These are phyloP conservation scores for Blastomyces gilchristii DNA, from an alignment of 2,329 filamentous ascomycete genomes.

Conservation along the genomic window DNA sequence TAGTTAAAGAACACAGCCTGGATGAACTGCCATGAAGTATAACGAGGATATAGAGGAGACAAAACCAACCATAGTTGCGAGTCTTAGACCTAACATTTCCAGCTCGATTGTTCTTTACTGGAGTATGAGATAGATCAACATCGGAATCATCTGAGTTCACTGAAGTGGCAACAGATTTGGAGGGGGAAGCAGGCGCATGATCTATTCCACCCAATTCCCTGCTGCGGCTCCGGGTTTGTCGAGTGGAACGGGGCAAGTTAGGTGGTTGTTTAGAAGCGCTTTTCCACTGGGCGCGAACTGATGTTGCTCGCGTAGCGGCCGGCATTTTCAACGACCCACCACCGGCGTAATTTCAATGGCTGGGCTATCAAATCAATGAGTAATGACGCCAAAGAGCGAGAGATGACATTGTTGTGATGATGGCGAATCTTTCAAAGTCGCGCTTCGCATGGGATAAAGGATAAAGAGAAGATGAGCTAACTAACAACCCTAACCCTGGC, in stretches of 20 bases:
- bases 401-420: neutral
- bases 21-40: neutral
- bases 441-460: neutral
- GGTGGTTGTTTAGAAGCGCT: conserved; percentile 1
- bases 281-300: conserved; percentile 1
- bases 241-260: neutral
- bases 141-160: neutral
- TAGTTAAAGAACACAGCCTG: neutral
- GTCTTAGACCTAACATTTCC: neutral
- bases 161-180: neutral
- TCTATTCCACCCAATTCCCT: neutral
- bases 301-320: neutral
- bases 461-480: neutral
- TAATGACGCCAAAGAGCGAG: neutral
- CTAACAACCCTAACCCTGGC: conserved; percentile 8
- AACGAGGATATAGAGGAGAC: neutral
- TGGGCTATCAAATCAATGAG: neutral
- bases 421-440: neutral
- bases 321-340: neutral
- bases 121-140: too few relatives aligned
- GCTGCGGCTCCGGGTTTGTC: conserved; percentile 6
- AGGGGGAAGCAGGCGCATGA: neutral
- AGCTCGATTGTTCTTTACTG: neutral
- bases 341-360: neutral
- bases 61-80: conserved; percentile 3